A percentile compares a stretch with the other conserved stretches of the same genome.
phyloP scores from a whole-genome alignment of 2,329 filamentous ascomycete species.

The Diaporthe sp. region DNA sequence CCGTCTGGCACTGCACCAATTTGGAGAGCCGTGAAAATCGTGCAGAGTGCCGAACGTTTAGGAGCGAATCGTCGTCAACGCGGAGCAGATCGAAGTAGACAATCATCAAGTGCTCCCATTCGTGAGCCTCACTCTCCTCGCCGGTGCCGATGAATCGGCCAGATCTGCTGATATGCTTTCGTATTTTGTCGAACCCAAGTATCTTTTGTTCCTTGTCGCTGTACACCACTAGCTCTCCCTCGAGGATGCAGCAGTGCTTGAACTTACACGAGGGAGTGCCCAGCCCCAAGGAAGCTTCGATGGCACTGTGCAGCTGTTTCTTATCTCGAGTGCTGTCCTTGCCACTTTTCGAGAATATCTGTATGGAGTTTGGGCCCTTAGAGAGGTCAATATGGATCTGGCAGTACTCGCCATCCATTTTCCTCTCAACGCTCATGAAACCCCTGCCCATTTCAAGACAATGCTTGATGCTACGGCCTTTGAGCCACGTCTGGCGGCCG shows the following conservation, averaged over 20 bases:
- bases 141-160: constrained; percentile 77
- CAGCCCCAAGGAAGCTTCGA: constrained; percentile 75
- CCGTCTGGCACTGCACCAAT: constrained; percentile 65
- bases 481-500: constrained; percentile 73
- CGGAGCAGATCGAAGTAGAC: constrained; percentile 72
- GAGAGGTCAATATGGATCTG: constrained; percentile 85
- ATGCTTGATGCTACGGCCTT: constrained; percentile 80
- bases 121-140: constrained; percentile 73
- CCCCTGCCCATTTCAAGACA: constrained; percentile 75
- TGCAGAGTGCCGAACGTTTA: constrained; percentile 67
- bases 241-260: constrained; percentile 78
- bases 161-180: constrained; percentile 82
- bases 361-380: constrained; percentile 68
- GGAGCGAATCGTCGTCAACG: constrained; percentile 66
- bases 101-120: constrained; percentile 71
- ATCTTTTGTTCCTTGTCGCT: constrained; percentile 75
- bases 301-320: constrained; percentile 57
- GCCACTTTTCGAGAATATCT: constrained; percentile 93
- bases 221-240: constrained; percentile 87
- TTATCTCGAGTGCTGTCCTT: constrained; percentile 88
- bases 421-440: constrained; percentile 81
- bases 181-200: constrained; percentile 84
- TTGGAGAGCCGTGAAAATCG: constrained; percentile 71
- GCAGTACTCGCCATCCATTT: constrained; percentile 91
- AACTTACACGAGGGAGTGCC: constrained; percentile 71